Evolutionary conservation across 768 basidiomycete genomes (phyloP), one percentile per base, ranked within the genome.

Genomic region (Daedaleopsis nitida): DNA sequence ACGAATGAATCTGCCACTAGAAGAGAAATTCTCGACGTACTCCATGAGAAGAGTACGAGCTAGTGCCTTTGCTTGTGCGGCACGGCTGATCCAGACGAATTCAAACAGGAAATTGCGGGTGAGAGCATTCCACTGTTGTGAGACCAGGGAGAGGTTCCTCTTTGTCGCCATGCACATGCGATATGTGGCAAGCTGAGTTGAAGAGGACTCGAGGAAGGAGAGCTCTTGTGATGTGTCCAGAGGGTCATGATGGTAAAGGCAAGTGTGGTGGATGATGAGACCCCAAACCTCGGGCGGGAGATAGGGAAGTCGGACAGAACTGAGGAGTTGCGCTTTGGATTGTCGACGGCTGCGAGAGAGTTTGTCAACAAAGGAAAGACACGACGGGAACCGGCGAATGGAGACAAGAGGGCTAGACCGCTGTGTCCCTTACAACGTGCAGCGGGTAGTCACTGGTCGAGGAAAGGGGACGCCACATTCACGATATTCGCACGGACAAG

Each of bases 41-140:
- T 80, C 74, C 64, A 75, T 72, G n/a, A 77, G 74, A 9, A 82
- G 68, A 6, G 77, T 78, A 65, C 72, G 73, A 1, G 81, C 82
- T 3, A 82, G 73, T 0, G 75, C 69, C 62, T 81, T 78, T 0
- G 85, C 83, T 62, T 85, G 80, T 42, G 74, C 70, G 21, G 82
- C 81, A 39, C 81, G 75, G 54, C 77, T 78, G 66, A 91, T 84
- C 89, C 89, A 90, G 39, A 90, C 80, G 69, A 83, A 85, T 68
- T 89, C 86, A 73, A 81, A 90, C 17, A 90, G 72, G 45, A 83
- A 79, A 57, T 81, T 80, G 66, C 84, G 83, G 4, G 80, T 75
- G 54, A 83, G 76, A 38, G 69, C 75, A 67, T 84, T 76, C 83
- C 86, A 91, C 10, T 76, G 72, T 45, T 79, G 77, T 69, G 74